These are phyloP conservation scores for Colletotrichum zoysiae DNA, from an alignment of 2,329 filamentous ascomycete genomes.

Conservation along the genomic window DNA sequence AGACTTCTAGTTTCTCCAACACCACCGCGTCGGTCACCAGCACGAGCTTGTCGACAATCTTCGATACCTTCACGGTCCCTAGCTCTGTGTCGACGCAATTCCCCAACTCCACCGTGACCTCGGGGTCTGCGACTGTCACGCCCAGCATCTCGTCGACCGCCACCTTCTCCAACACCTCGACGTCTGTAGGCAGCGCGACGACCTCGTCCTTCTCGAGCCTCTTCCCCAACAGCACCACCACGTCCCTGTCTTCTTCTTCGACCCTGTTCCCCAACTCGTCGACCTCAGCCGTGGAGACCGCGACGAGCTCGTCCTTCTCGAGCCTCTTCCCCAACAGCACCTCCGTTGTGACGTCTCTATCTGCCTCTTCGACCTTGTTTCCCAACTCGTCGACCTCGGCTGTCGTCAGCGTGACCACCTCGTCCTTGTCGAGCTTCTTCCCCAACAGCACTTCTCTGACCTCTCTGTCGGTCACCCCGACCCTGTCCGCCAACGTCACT, in stretches of 20 bases:
- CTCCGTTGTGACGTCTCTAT: neutral
- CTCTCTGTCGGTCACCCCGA: neutral
- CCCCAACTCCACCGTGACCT: constrained; percentile 16
- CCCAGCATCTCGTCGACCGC: neutral
- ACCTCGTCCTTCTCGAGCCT: constrained; percentile 10
- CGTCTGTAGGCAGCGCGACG: neutral
- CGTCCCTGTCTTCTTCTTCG: neutral
- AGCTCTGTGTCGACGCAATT: constrained; percentile 2
- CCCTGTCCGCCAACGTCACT: neutral
- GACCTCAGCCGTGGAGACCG: neutral
- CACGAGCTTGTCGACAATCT: neutral
- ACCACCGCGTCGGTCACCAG: neutral
- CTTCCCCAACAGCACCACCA: constrained; percentile 10
- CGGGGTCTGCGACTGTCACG: neutral
- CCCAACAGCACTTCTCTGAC: neutral
- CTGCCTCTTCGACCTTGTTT: neutral
- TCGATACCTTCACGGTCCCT: constrained; percentile 1
- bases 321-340: constrained; percentile 4
- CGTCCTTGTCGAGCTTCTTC: constrained; percentile 5
- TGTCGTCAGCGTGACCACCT: neutral
- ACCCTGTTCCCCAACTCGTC: constrained; percentile 13
- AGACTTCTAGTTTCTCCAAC: constrained; percentile 14
- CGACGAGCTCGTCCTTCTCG: constrained; percentile 4
- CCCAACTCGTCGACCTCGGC: constrained; percentile 7
- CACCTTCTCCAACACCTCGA: constrained; percentile 9